Evolutionary conservation across 352 stramenopile species (phyloP).

Genomic region (Pythium phragmitis): DNA sequence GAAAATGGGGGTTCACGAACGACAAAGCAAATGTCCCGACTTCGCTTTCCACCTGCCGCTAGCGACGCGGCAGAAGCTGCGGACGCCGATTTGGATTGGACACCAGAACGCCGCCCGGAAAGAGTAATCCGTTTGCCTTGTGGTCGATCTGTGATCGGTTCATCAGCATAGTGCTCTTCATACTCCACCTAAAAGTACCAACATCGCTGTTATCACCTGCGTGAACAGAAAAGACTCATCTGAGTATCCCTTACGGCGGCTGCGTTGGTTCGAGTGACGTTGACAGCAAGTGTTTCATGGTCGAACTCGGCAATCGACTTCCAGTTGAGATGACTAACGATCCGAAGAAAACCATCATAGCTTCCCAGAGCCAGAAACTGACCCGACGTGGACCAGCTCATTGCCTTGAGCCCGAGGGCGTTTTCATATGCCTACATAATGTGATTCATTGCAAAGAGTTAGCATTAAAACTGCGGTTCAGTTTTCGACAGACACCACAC

Average conservation of each 20-base stretch:
- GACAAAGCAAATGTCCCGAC: slow-evolving; percentile 66
- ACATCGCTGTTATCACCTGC: background rate
- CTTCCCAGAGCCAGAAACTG: slow-evolving; percentile 79
- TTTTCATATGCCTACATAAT: slow-evolving; percentile 67
- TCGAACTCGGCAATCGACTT: slow-evolving; percentile 73
- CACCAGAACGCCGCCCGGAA: slow-evolving; percentile 29
- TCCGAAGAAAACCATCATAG: slow-evolving; percentile 74
- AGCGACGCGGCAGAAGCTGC: slow-evolving; percentile 58
- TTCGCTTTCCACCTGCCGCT: slow-evolving; percentile 49
- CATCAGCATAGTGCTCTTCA: slow-evolving; percentile 64
- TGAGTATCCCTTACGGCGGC: slow-evolving; percentile 32
- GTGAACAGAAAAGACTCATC: too few relatives aligned
- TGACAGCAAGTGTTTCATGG: slow-evolving; percentile 57
- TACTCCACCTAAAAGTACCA: slow-evolving; percentile 50
- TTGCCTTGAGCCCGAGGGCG: slow-evolving; percentile 65
- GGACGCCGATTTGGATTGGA: slow-evolving; percentile 58
- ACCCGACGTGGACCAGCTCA: slow-evolving; percentile 75
- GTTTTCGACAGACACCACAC: slow-evolving; percentile 19
- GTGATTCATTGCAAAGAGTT: background rate
- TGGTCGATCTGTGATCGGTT: slow-evolving; percentile 47
- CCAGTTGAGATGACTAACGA: slow-evolving; percentile 80
- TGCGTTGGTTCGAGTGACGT: slow-evolving; percentile 41
- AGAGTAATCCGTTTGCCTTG: slow-evolving; percentile 61
- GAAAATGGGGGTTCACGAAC: slow-evolving; percentile 69
- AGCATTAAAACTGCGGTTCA: background rate